These are phyloP conservation scores for Kurtzmaniella quercitrusa DNA, from an alignment of 1,139 yeast genomes.

Conservation along the genomic window DNA sequence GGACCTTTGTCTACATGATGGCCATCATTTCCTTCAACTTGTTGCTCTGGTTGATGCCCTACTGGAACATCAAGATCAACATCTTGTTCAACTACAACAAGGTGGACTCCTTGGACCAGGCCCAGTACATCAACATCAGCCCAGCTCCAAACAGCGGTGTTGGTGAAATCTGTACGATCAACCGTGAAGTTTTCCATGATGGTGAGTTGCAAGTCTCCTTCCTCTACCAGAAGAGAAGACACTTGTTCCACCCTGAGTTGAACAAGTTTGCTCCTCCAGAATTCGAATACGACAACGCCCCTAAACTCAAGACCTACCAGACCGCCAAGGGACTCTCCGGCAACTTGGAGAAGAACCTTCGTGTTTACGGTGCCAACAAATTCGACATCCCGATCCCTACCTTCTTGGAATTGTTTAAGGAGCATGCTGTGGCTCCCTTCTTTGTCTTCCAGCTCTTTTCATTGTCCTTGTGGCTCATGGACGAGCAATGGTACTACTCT, in stretches of 20 bases:
- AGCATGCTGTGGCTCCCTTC: constrained; percentile 98
- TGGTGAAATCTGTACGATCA: constrained; percentile 70
- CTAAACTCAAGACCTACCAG: constrained; percentile 59
- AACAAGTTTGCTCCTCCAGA: constrained; percentile 74
- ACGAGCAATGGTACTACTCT: constrained; percentile 95
- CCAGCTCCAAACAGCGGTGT: constrained; percentile 87
- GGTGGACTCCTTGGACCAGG: constrained; percentile 53
- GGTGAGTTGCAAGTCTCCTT: constrained; percentile 65
- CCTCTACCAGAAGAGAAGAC: constrained; percentile 89
- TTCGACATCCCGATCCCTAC: constrained; percentile 96
- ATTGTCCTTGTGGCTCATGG: constrained; percentile 94
- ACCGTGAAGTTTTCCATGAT: constrained; percentile 54
- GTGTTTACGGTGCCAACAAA: constrained; percentile 76
- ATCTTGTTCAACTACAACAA: constrained; percentile 64
- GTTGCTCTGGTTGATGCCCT: constrained; percentile 86
- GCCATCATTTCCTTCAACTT: constrained; percentile 68
- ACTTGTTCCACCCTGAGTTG: constrained; percentile 56
- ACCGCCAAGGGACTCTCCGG: constrained; percentile 58
- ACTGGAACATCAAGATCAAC: constrained; percentile 79
- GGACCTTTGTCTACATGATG: constrained; percentile 86
- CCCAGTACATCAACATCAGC: constrained; percentile 66
- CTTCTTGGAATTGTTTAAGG: constrained; percentile 84
- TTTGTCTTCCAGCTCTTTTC: constrained; percentile 95
- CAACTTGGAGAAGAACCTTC: constrained; percentile 48
- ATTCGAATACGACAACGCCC: constrained; percentile 64